Evolutionary conservation across 805 yeast genomes (phyloP), one percentile per base, ranked within the genome.

Genomic region (Wickerhamiella shivajii): DNA sequence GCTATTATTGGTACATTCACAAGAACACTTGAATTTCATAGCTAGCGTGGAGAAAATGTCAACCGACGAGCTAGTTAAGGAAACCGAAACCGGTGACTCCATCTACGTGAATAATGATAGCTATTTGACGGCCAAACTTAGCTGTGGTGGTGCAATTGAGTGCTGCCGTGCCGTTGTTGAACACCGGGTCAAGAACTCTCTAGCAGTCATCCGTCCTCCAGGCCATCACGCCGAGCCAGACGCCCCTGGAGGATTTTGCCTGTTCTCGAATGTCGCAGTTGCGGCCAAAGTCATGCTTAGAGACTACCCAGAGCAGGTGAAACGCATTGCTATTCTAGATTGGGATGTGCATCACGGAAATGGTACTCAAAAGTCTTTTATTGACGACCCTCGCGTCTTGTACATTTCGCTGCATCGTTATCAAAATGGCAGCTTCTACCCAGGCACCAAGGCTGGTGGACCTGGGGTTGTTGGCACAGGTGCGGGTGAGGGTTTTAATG

Each of bases 261-360:
- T 90, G 29, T 90, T 90, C 52, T 78, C 93, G 40, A 90, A 90
- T 50, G 99, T 90, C 16, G 95, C 97, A 0, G 95, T 90, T 13
- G 97, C 98, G 2, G 93, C 96, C 12, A 78, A 78, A 49, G 73
- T 76, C 39, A 77, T 85, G 42, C 59, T 90, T 37, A 74, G 74
- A 44, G 64, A 69, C 37, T 87, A 83, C 53, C 94, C 96, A 0
- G 96, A 87, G 47, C 69, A 81, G 17, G 93, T 87, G 5, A 64
- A 93, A 41, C 69, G 69, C 45, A 80, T 90, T 24, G 71, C 83
- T 37, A 74, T 90, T 39, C 50, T 85, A 15, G 99, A 90, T 55
- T 90, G 99, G 99, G 99, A 90, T 56, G 84, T 90, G 30, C 99
- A 90, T 56, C 99, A 90, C 55, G 99, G 99, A 17, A 90, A 90